These are phyloP conservation scores for Udeniomyces megalosporus DNA, from an alignment of 768 basidiomycete genomes.

Conservation along the genomic window DNA sequence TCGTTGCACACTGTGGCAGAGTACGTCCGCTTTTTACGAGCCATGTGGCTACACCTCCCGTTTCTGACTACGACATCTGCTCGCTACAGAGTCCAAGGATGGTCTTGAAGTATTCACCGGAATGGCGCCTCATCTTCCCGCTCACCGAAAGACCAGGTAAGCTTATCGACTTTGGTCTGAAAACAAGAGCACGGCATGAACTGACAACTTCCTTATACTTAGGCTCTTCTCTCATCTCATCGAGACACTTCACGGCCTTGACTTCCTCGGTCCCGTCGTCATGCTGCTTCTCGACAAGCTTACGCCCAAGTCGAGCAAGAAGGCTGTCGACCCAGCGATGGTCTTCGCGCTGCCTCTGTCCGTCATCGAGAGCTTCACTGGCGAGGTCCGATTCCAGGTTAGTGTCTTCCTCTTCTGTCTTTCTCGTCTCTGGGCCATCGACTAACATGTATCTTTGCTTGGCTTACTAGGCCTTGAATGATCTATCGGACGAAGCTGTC, in stretches of 20 bases:
- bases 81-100: constrained; percentile 40
- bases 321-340: constrained; percentile 41
- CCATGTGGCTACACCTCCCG: too few species aligned
- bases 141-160: constrained; percentile 76
- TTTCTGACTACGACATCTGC: not conserved
- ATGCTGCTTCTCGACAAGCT: constrained; percentile 66
- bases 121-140: constrained; percentile 76
- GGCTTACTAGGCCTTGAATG: constrained; percentile 6
- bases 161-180: constrained; percentile 21
- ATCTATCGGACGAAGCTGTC: constrained; percentile 6
- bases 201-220: not conserved
- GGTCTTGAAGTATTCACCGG: constrained; percentile 87
- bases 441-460: not conserved
- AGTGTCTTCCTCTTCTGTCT: not conserved
- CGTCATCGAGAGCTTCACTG: constrained; percentile 29
- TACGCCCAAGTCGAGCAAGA: constrained; percentile 37
- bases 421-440: not conserved
- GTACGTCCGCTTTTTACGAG: constrained; percentile 17
- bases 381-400: constrained; percentile 19
- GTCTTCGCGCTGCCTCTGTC: constrained; percentile 52
- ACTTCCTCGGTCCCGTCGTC: constrained; percentile 65
- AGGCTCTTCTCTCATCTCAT: constrained; percentile 84
- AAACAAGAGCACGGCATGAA: not conserved
- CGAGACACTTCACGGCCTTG: constrained; percentile 57
- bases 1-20: constrained; percentile 47